Conservation (phyloP, 2,329 filamentous ascomycete genomes). For the Fusarium sp. region DNA sequence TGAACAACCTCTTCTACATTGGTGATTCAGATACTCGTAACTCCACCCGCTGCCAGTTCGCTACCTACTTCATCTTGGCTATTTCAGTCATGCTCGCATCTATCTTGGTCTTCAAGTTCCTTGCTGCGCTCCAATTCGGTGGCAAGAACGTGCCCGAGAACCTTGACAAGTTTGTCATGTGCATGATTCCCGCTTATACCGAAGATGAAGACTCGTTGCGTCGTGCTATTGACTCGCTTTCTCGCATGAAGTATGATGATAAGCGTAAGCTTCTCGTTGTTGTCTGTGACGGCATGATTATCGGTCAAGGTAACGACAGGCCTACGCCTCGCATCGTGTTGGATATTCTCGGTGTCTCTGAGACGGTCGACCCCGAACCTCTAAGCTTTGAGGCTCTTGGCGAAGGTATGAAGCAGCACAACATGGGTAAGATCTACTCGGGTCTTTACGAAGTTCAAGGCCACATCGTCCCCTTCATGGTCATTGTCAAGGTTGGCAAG, state of each 20-base stretch:
- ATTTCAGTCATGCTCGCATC: conserved; percentile 82
- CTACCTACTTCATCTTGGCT: conserved; percentile 87
- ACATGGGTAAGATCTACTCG: conserved; percentile 99
- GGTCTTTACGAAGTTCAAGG: conserved; percentile 97
- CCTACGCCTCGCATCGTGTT: conserved; percentile 95
- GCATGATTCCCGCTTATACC: conserved; percentile 96
- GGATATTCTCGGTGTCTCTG: conserved; percentile 94
- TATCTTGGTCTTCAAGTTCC: conserved; percentile 94
- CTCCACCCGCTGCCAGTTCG: conserved; percentile 84
- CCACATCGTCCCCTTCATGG: conserved; percentile 97
- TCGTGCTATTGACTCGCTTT: conserved; percentile 95
- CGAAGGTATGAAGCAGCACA: conserved; percentile 96
- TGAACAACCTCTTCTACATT: conserved; percentile 95
- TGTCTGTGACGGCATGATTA: conserved; percentile 99
- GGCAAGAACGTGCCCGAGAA: conserved; percentile 93
- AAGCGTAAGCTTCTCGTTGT: conserved; percentile 95
- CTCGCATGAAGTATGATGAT: conserved; percentile 95
- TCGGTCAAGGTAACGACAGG: conserved; percentile 96
- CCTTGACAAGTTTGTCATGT: conserved; percentile 98
- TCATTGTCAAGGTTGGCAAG: conserved; percentile 97
- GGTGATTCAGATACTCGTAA: conserved; percentile 92
- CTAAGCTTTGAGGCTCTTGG: conserved; percentile 96
- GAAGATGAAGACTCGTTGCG: conserved; percentile 98
- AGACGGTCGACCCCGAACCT: conserved; percentile 92
- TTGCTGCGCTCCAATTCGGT: conserved; percentile 94